Evolutionary conservation across 345 rosid genomes (phyloP).

Genomic region (Bretschneidera sinensis): DNA sequence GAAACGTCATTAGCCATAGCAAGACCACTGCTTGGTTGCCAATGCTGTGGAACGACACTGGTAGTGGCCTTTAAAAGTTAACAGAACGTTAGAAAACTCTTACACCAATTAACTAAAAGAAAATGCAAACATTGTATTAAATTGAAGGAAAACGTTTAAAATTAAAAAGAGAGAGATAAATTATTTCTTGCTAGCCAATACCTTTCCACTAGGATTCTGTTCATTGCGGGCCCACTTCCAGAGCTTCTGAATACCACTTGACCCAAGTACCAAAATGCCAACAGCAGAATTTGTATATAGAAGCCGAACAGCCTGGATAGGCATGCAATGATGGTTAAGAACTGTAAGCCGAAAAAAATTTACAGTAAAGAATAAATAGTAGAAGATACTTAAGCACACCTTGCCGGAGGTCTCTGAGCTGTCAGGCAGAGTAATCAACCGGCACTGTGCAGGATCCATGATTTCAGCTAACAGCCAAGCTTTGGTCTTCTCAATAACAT

Average conservation of each 20-base stretch:
- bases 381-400: conserved; percentile 36
- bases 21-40: conserved; percentile 95
- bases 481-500: conserved; percentile 61
- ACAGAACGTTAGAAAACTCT: conserved; percentile 22
- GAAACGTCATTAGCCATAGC: conserved; percentile 73
- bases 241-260: conserved; percentile 66
- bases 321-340: conserved; percentile 11
- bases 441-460: conserved; percentile 59
- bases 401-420: conserved; percentile 71
- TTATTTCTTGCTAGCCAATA: conserved; percentile 14
- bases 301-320: conserved; percentile 70
- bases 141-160: not conserved
- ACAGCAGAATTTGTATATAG: conserved; percentile 78
- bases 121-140: not conserved
- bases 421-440: conserved; percentile 68
- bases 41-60: conserved; percentile 65
- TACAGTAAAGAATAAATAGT: not conserved
- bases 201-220: conserved; percentile 84
- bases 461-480: conserved; percentile 82
- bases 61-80: conserved; percentile 62
- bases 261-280: conserved; percentile 83
- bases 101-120: not conserved
- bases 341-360: not conserved
- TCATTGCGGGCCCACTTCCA: conserved; percentile 79
- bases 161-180: not conserved